phyloP scores from a whole-genome alignment of 2,329 filamentous ascomycete species.

The Calonectria pseudoturangicola region DNA sequence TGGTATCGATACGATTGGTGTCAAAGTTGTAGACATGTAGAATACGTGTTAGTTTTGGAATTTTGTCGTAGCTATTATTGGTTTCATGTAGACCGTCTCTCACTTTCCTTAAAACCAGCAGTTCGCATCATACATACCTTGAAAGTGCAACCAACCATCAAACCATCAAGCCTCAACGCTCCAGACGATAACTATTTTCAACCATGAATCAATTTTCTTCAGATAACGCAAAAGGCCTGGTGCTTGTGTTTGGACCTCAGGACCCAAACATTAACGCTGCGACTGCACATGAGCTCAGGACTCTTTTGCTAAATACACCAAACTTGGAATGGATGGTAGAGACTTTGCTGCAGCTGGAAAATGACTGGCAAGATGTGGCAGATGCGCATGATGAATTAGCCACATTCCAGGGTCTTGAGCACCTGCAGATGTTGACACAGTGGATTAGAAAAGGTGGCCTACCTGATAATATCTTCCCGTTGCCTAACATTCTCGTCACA shows the following conservation, averaged over 20 bases:
- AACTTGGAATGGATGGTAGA: not conserved
- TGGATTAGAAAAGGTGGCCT: not conserved
- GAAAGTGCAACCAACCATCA: not conserved
- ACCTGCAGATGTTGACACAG: not conserved
- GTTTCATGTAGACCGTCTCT: too few species aligned
- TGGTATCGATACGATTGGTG: not conserved
- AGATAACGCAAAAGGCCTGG: not conserved
- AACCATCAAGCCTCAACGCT: conserved; percentile 7
- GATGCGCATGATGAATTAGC: not conserved
- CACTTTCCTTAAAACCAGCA: not conserved
- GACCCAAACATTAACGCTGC: not conserved
- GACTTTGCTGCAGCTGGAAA: not conserved
- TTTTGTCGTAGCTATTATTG: not conserved
- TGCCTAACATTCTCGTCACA: not conserved
- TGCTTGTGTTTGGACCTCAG: not conserved
- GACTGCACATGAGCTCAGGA: not conserved
- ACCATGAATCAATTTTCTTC: not conserved
- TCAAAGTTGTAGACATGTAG: not conserved
- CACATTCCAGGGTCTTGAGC: not conserved
- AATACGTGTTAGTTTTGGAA: not conserved
- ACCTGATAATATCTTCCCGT: not conserved
- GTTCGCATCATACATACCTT: not conserved
- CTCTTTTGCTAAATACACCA: not conserved
- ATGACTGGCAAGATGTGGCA: not conserved
- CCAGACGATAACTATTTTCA: not conserved